These are phyloP conservation scores for Jatropha multifida DNA, from an alignment of 441 rosid species.

Conservation along the genomic window DNA sequence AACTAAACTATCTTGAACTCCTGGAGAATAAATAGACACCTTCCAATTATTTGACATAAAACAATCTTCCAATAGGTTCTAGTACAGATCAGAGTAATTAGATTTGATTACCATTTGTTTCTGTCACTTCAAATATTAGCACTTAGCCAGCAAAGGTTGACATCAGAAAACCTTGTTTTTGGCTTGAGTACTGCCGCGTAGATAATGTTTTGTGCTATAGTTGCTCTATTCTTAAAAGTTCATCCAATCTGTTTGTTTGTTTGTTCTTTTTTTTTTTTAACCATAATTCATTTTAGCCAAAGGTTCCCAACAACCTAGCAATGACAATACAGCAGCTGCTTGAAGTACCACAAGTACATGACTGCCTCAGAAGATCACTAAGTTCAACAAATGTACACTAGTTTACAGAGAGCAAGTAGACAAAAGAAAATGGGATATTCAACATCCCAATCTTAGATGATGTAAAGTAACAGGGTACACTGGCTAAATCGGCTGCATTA, in stretches of 20 bases:
- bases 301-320: not conserved
- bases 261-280: not conserved
- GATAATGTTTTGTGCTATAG: not conserved
- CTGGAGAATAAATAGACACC: not conserved
- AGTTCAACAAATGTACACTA: not conserved
- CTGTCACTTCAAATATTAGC: not conserved
- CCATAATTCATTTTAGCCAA: not conserved
- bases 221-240: not conserved
- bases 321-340: not conserved
- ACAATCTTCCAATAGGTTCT: too few relatives aligned
- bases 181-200: not conserved
- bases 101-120: not conserved
- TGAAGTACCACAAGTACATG: not conserved
- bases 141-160: not conserved
- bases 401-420: not conserved
- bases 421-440: not conserved
- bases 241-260: not conserved
- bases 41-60: not conserved
- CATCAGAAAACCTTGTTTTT: not conserved
- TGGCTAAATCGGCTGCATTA: not conserved
- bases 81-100: not conserved
- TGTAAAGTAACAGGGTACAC: not conserved
- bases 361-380: not conserved
- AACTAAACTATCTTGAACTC: not conserved
- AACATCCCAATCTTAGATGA: not conserved